Conservation (phyloP, 176 grass and related monocot genomes). For the Triticum urartu region DNA sequence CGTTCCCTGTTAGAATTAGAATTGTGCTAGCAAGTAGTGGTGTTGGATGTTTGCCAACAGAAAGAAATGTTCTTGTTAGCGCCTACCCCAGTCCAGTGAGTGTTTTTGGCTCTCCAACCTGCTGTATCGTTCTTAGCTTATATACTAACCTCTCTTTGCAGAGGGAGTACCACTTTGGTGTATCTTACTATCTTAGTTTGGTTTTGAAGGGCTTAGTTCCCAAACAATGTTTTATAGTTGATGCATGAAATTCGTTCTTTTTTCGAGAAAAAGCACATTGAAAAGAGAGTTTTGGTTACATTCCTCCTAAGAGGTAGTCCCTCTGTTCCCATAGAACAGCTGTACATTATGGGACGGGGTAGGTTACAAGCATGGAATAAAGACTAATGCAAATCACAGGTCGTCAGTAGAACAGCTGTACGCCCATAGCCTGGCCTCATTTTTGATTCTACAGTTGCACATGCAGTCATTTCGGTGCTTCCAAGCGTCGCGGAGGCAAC, state of each 20-base stretch:
- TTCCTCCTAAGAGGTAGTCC: too few relatives aligned
- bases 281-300: too few relatives aligned
- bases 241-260: neutral
- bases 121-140: neutral
- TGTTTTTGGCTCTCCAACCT: neutral
- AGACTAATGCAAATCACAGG: too few relatives aligned
- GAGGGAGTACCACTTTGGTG: neutral
- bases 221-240: neutral
- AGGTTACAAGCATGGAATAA: too few relatives aligned
- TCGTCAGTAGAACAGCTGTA: too few relatives aligned
- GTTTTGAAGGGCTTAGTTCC: neutral
- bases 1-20: neutral
- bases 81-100: neutral
- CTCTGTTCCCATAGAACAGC: too few relatives aligned
- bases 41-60: neutral
- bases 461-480: too few relatives aligned
- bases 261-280: too few relatives aligned
- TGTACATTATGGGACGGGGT: too few relatives aligned
- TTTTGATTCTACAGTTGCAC: too few relatives aligned
- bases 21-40: neutral
- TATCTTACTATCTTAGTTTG: neutral
- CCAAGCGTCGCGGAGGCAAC: too few relatives aligned
- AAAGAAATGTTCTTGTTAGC: neutral
- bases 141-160: neutral
- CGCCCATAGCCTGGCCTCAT: too few relatives aligned